phyloP scores from a whole-genome alignment of 1,284 basidiomycete genomes.

The Leccinum pseudoinsigne region DNA sequence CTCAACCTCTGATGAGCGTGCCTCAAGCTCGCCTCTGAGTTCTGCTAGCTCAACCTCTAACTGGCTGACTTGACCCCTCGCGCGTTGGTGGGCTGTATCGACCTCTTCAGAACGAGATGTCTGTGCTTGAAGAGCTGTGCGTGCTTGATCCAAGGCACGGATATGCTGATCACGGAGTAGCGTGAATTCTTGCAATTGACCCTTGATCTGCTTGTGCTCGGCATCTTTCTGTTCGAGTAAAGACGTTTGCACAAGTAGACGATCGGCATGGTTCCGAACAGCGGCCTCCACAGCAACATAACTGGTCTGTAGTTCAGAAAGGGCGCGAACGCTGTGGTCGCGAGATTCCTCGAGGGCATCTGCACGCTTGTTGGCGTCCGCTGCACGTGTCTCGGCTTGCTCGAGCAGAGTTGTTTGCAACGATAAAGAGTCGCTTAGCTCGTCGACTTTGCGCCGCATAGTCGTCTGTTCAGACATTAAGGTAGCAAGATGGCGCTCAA shows the following conservation, averaged over 20 bases:
- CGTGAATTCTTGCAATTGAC: slow-evolving; percentile 72
- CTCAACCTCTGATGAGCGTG: slow-evolving; percentile 71
- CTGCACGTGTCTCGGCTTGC: slow-evolving; percentile 79
- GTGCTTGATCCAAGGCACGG: slow-evolving; percentile 84
- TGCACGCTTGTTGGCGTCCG: slow-evolving; percentile 81
- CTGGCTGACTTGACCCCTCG: slow-evolving; percentile 63
- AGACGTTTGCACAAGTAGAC: slow-evolving; percentile 76
- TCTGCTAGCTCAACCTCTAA: slow-evolving; percentile 79
- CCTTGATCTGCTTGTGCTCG: slow-evolving; percentile 67
- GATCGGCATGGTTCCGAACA: slow-evolving; percentile 80
- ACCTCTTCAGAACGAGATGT: slow-evolving; percentile 81
- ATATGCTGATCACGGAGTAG: slow-evolving; percentile 81
- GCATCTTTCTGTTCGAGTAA: slow-evolving; percentile 77
- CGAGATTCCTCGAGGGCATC: slow-evolving; percentile 84
- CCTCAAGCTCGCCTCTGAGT: slow-evolving; percentile 76
- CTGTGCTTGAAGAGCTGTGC: slow-evolving; percentile 74
- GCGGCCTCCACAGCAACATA: slow-evolving; percentile 63
- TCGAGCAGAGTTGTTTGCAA: slow-evolving; percentile 78
- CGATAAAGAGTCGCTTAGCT: slow-evolving; percentile 71
- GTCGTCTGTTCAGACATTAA: slow-evolving; percentile 48
- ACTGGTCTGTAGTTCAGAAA: slow-evolving; percentile 73
- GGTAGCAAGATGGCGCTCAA: slow-evolving; percentile 78
- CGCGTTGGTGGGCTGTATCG: slow-evolving; percentile 71
- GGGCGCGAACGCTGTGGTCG: slow-evolving; percentile 65
- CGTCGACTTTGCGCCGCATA: slow-evolving; percentile 71